phyloP scores from a whole-genome alignment of 2,329 filamentous ascomycete species.

The Amylocarpus encephaloides region DNA sequence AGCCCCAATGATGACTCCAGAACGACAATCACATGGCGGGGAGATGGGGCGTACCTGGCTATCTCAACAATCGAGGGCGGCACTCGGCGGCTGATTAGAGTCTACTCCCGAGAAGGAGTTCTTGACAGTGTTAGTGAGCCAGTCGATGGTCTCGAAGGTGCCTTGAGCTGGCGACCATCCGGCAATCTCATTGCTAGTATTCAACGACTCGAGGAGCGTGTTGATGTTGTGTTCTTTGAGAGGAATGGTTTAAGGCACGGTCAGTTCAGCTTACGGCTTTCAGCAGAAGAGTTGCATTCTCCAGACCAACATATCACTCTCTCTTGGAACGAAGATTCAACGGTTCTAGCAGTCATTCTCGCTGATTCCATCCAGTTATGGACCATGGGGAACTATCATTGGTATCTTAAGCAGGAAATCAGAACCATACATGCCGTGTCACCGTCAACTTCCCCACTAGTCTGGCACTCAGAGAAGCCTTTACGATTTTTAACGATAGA shows the following conservation, averaged over 20 bases:
- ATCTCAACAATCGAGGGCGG: conserved; percentile 70
- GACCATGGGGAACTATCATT: conserved; percentile 97
- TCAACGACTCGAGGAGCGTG: conserved; percentile 60
- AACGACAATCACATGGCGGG: conserved; percentile 81
- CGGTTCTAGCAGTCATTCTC: conserved; percentile 76
- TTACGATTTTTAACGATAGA: conserved; percentile 57
- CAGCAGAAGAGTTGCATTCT: conserved; percentile 49
- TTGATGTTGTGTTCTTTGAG: conserved; percentile 92
- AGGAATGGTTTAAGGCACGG: conserved; percentile 96
- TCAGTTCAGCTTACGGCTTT: conserved; percentile 73
- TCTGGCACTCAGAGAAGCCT: conserved; percentile 84
- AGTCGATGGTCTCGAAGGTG: conserved; percentile 81
- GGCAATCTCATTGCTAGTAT: conserved; percentile 89
- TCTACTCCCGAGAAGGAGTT: conserved; percentile 84
- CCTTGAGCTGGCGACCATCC: conserved; percentile 83
- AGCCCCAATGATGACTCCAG: conserved; percentile 67
- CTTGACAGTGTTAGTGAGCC: conserved; percentile 93
- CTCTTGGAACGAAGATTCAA: conserved; percentile 89
- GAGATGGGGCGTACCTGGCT: conserved; percentile 86
- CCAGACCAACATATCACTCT: conserved; percentile 57
- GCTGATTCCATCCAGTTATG: conserved; percentile 77
- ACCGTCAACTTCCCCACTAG: conserved; percentile 30
- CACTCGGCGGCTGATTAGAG: conserved; percentile 71
- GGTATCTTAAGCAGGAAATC: conserved; percentile 93
- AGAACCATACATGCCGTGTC: conserved; percentile 34